Evolutionary conservation across 202 grass and related monocot species (phyloP).

Genomic region (Brachypodium distachyon): DNA sequence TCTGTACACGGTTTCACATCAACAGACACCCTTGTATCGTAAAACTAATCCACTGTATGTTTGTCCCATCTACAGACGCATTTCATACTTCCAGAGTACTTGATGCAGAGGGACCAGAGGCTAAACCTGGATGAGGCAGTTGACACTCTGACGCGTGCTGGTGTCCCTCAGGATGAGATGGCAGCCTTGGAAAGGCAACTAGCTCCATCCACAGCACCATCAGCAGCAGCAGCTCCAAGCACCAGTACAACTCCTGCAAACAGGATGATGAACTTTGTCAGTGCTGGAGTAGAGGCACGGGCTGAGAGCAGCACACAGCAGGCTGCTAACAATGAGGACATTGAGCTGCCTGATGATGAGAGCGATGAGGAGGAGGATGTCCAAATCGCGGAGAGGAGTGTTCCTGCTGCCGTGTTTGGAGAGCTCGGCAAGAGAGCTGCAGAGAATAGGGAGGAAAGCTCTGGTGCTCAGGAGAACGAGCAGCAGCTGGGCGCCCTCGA

Average conservation of each 20-base stretch:
- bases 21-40: neutral
- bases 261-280: constrained; percentile 73
- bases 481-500: constrained; percentile 71
- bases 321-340: constrained; percentile 67
- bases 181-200: constrained; percentile 79
- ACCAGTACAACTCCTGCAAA: constrained; percentile 2
- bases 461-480: constrained; percentile 37
- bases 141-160: constrained; percentile 76
- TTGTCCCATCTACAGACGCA: constrained; percentile 53
- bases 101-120: constrained; percentile 90
- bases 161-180: constrained; percentile 82
- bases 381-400: constrained; percentile 56
- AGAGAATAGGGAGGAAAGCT: constrained; percentile 46
- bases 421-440: constrained; percentile 66
- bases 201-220: constrained; percentile 25
- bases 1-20: neutral
- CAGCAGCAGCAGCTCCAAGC: constrained; percentile 30
- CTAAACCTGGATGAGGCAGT: constrained; percentile 75
- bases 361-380: constrained; percentile 68
- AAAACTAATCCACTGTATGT: constrained; percentile 14
- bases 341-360: constrained; percentile 92
- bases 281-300: constrained; percentile 57
- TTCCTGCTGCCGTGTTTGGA: constrained; percentile 79
- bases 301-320: constrained; percentile 35
- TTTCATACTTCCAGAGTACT: constrained; percentile 87